Conservation (phyloP, 331 rosid genomes). For the Prunus yedoensis region DNA sequence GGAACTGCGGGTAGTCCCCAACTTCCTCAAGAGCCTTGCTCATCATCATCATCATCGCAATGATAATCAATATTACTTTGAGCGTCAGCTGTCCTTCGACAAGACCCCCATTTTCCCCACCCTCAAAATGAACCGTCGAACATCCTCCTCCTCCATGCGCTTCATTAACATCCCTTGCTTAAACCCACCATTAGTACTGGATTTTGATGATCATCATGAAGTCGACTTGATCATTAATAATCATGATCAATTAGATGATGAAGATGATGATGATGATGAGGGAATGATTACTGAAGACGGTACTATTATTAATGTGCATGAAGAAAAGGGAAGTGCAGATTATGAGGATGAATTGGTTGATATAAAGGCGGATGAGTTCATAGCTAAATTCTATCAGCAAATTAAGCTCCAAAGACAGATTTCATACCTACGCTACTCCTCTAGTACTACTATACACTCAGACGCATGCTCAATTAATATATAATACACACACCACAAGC, state of each 20-base stretch:
- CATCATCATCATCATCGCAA: neutral
- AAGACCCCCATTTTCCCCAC: constrained; percentile 58
- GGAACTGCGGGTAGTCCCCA: constrained; percentile 64
- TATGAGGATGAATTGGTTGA: constrained; percentile 52
- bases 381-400: constrained; percentile 72
- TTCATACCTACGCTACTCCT: constrained; percentile 49
- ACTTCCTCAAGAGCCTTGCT: constrained; percentile 46
- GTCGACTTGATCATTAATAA: neutral
- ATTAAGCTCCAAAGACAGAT: constrained; percentile 82
- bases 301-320: constrained; percentile 19
- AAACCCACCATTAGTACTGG: constrained; percentile 44
- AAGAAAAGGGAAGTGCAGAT: neutral
- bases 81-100: constrained; percentile 82
- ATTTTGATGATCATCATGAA: neutral
- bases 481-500: too few species aligned
- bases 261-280: neutral
- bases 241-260: constrained; percentile 1
- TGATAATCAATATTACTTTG: constrained; percentile 48
- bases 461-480: too few species aligned
- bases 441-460: too few species aligned
- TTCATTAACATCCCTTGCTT: constrained; percentile 73
- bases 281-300: constrained; percentile 2
- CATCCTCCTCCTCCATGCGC: constrained; percentile 40
- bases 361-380: constrained; percentile 75
- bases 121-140: constrained; percentile 31